Base-by-base conservation (phyloP, 2,329 filamentous ascomycete species). In the Beauveria sp. region DNA sequence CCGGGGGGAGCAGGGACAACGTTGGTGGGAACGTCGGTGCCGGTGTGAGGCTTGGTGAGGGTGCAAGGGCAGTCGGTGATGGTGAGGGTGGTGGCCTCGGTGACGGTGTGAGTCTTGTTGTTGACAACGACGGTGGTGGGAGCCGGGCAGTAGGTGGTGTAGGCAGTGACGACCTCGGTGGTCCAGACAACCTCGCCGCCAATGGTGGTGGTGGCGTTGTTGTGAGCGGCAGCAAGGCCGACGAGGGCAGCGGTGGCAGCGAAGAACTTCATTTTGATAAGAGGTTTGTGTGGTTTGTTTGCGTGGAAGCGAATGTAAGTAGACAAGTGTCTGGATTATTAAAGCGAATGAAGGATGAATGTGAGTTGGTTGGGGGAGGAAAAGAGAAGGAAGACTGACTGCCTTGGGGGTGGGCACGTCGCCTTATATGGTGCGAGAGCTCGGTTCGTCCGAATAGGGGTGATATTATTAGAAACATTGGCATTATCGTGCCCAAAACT, bases 61-160 rank as follows among this genome's bases (percentile, higher is more conserved):
- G 84, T 90, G 86, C 86, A 89, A 68, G 86, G 84, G 82, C 87
- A 88, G 82, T 88, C 79, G 69, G 84, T 84, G 80, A 89, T 83
- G 78, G 87, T 89, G 74, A 89, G 75, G 74, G 85, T 87, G 73
- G 85, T 87, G 72, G 87, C 60, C 53, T 45, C 77, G 66, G 86
- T 86, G 76, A 91, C 79, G 69, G 83, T 87, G 82, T 89, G 89
- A 76, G 87, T 89, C 74, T 82, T 79, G 76, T 76, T 79, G 72
- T 81, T 83, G 77, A 88, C 79, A 70, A 82, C 83, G 74, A 90
- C 75, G 68, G 79, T 75, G 69, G 88, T 90, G 67, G 88, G 74
- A 67, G 71, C 79, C 22, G 88, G 87, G 85, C 89, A 91, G 84
- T 81, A 90, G 72, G 88, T 91, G 76, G 83, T 86, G 79, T 84